These are phyloP conservation scores for Taiozyma sp. DNA, from an alignment of 1,139 yeast species.

Conservation along the genomic window DNA sequence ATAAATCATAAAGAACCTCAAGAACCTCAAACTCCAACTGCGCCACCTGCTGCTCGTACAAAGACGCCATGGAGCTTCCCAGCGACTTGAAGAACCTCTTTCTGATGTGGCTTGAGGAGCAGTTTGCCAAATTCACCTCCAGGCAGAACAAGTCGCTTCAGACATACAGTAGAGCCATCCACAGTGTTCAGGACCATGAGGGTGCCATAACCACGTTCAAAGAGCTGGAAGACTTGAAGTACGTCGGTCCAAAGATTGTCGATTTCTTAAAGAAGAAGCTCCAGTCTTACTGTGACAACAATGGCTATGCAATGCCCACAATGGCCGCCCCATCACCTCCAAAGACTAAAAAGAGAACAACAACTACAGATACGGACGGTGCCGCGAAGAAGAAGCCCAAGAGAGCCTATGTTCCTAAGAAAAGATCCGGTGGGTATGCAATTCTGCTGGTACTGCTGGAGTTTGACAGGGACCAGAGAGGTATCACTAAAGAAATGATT, in stretches of 20 bases:
- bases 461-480: conserved; percentile 43
- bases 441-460: conserved; percentile 62
- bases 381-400: conserved; percentile 24
- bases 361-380: conserved; percentile 2
- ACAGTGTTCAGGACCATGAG: conserved; percentile 6
- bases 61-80: conserved; percentile 12
- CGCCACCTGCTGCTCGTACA: neutral
- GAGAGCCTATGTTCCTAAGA: conserved; percentile 64
- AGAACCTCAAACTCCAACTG: neutral
- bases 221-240: conserved; percentile 8
- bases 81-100: conserved; percentile 10
- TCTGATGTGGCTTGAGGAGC: conserved; percentile 13
- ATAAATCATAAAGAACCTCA: neutral
- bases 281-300: conserved; percentile 9
- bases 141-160: conserved; percentile 11
- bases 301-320: conserved; percentile 11
- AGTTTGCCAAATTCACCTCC: conserved; percentile 1
- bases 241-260: conserved; percentile 10
- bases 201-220: conserved; percentile 2
- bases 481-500: conserved; percentile 60
- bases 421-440: conserved; percentile 85
- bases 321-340: neutral
- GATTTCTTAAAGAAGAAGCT: conserved; percentile 5
- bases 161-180: conserved; percentile 10
- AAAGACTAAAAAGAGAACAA: conserved; percentile 3